Percentiles rank a stretch among this genome's conserved stretches.
phyloP scores from a whole-genome alignment of 2,329 filamentous ascomycete species.

The Microsporum ferrugineum region DNA sequence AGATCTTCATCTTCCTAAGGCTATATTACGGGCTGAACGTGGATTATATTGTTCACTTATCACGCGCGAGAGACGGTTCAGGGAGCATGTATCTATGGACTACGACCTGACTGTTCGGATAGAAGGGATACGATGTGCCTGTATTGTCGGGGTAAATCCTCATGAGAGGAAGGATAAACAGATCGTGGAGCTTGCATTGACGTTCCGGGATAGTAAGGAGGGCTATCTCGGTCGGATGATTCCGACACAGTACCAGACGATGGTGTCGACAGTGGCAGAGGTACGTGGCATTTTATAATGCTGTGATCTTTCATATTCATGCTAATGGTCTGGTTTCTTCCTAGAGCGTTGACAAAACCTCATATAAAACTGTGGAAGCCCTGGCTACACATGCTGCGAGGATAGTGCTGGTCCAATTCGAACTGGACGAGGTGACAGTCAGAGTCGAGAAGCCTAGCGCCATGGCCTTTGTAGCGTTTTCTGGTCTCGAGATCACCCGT shows the following conservation, averaged over 20 bases:
- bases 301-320: background rate
- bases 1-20: constrained; percentile 34
- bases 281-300: background rate
- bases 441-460: constrained; percentile 41
- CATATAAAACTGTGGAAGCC: constrained; percentile 42
- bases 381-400: constrained; percentile 39
- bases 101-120: constrained; percentile 23
- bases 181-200: constrained; percentile 34
- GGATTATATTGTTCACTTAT: constrained; percentile 30
- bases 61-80: constrained; percentile 20
- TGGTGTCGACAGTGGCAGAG: background rate
- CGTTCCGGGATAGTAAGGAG: constrained; percentile 17
- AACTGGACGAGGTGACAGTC: constrained; percentile 37
- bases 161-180: constrained; percentile 43
- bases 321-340: background rate
- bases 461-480: constrained; percentile 38
- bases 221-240: constrained; percentile 6
- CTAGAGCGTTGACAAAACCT: constrained; percentile 37
- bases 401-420: constrained; percentile 36
- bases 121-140: constrained; percentile 34
- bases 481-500: constrained; percentile 40
- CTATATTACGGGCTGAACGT: constrained; percentile 32
- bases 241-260: constrained; percentile 20
- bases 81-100: constrained; percentile 25
- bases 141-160: constrained; percentile 42